Evolutionary conservation across 2,329 filamentous ascomycete species (phyloP).

Genomic region (Aspergillus sp.): DNA sequence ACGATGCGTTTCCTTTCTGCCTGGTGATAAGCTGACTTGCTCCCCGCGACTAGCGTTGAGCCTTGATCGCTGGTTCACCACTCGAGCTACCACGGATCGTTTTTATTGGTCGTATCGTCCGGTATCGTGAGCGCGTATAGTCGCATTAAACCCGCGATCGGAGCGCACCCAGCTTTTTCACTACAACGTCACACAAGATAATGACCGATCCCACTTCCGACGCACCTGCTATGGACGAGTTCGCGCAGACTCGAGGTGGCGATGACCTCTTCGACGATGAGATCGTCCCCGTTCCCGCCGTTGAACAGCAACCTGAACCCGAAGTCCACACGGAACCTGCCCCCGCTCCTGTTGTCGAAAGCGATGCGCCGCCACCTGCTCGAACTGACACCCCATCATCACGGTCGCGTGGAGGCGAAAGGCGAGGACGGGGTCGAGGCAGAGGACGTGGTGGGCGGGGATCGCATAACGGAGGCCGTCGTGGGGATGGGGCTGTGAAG

Average conservation of each 20-base stretch:
- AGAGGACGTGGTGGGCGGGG: constrained; percentile 29
- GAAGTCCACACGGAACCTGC: constrained; percentile 17
- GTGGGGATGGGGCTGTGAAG: constrained; percentile 21
- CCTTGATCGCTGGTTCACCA: constrained; percentile 5
- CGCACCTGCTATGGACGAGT: constrained; percentile 45
- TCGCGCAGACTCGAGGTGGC: constrained; percentile 52
- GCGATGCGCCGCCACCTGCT: constrained; percentile 19
- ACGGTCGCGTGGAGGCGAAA: constrained; percentile 34
- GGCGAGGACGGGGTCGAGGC: constrained; percentile 34
- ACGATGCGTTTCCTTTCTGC: not conserved
- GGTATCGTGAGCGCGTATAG: constrained; percentile 23
- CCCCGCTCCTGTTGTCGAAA: constrained; percentile 7
- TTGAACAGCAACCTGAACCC: constrained; percentile 31
- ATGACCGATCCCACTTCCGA: constrained; percentile 13
- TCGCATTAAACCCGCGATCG: constrained; percentile 17
- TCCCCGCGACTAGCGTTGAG: constrained; percentile 11
- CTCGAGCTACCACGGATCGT: constrained; percentile 26
- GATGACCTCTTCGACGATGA: constrained; percentile 56
- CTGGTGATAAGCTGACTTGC: constrained; percentile 6
- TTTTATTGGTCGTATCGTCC: constrained; percentile 22
- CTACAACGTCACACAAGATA: not conserved
- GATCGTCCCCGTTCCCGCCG: constrained; percentile 47
- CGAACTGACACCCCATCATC: constrained; percentile 26
- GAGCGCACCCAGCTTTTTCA: not conserved
- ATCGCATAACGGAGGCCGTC: constrained; percentile 22